Conservation (phyloP, 192 early-diverging fungal genomes). For the Chytriomyces hyalinus region DNA sequence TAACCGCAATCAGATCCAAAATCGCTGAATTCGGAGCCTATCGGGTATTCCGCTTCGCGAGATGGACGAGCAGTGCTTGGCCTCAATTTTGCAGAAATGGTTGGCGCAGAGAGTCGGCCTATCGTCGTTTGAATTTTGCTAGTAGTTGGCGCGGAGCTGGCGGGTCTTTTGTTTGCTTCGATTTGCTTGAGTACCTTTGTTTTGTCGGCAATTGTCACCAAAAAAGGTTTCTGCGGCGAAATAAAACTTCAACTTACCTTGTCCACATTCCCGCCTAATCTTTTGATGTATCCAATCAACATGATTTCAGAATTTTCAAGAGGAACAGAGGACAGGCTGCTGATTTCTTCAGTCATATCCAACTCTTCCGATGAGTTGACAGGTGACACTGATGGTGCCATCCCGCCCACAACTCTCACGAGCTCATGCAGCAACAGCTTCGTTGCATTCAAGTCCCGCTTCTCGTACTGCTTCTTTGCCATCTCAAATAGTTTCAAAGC, state of each 20-base stretch:
- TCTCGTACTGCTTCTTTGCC: conserved; percentile 18
- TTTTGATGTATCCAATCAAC: conserved; percentile 25
- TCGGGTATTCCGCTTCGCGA: conserved; percentile 51
- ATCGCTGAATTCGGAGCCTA: conserved; percentile 53
- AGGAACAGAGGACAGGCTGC: background rate
- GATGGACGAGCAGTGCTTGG: conserved; percentile 59
- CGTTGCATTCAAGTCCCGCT: conserved; percentile 8
- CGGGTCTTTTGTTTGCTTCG: background rate
- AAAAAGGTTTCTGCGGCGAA: background rate
- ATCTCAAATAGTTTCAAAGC: conserved; percentile 27
- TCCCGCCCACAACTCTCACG: background rate
- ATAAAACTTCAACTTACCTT: conserved; percentile 4
- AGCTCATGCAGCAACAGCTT: conserved; percentile 17
- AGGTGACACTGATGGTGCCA: background rate
- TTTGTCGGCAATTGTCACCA: background rate
- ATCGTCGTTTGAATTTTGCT: background rate
- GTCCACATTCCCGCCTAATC: conserved; percentile 34
- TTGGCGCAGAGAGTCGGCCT: background rate
- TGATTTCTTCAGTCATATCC: conserved; percentile 9
- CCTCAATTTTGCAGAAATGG: conserved; percentile 21
- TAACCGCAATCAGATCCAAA: conserved; percentile 28
- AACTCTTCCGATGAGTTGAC: background rate
- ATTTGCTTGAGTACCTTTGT: conserved; percentile 8
- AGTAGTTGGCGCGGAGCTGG: background rate
- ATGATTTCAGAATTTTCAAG: conserved; percentile 18